A percentile compares a stretch with the other conserved stretches of the same genome.
Evolutionary conservation across 768 basidiomycete genomes (phyloP).

Genomic region (Coprinellus micaceus): DNA sequence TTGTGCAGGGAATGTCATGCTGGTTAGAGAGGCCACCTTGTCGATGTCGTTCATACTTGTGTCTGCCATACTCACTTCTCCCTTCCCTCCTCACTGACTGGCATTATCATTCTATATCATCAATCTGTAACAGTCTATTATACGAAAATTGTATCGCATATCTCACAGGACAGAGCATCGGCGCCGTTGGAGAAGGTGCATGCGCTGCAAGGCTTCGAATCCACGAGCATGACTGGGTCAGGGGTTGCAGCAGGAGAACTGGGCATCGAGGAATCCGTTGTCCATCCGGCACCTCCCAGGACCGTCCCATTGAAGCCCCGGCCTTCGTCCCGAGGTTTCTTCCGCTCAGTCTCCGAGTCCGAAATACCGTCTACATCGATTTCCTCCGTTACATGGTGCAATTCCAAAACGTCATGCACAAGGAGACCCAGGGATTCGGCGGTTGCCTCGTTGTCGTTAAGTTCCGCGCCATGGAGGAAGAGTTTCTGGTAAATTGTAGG

Average conservation of each 20-base stretch:
- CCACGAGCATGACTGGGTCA: constrained; percentile 9
- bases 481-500: constrained; percentile 77
- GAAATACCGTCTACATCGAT: constrained; percentile 51
- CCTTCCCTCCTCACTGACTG: constrained; percentile 12
- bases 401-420: constrained; percentile 61
- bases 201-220: constrained; percentile 42
- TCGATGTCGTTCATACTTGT: constrained; percentile 8
- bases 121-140: constrained; percentile 19
- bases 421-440: constrained; percentile 50
- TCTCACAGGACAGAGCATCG: constrained; percentile 39
- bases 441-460: constrained; percentile 58
- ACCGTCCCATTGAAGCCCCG: constrained; percentile 74
- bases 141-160: constrained; percentile 44
- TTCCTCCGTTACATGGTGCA: constrained; percentile 61
- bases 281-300: constrained; percentile 41
- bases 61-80: constrained; percentile 7
- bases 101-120: constrained; percentile 10
- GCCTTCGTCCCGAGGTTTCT: constrained; percentile 52
- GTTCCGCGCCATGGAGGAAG: constrained; percentile 57
- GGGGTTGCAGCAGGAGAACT: constrained; percentile 25
- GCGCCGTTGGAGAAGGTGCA: constrained; percentile 60
- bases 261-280: constrained; percentile 18
- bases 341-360: constrained; percentile 38
- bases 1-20: constrained; percentile 6
- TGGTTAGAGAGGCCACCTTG: constrained; percentile 17